Evolutionary conservation across 2,329 filamentous ascomycete species (phyloP).

Genomic region (Orbilia oligospora): DNA sequence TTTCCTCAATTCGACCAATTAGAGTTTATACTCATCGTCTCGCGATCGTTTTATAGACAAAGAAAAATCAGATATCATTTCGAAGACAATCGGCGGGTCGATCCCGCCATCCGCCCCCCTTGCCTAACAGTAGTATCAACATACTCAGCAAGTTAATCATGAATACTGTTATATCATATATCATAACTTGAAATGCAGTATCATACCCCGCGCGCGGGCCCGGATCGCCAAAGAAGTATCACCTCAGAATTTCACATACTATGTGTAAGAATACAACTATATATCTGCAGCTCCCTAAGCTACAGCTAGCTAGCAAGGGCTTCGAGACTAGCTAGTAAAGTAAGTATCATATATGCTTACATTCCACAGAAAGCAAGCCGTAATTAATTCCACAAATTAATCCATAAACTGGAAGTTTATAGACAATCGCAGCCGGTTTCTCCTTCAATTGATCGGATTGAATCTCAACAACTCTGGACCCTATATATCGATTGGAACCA

Average conservation of each 20-base stretch:
- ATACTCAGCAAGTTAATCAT: no score
- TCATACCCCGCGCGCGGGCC: no score
- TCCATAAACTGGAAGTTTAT: no score
- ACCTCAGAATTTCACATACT: neutral
- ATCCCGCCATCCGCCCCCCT: neutral
- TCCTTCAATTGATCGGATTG: neutral
- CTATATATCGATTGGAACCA: neutral
- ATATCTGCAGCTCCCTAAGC: no score
- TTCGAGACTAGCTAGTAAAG: no score
- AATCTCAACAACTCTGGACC: neutral
- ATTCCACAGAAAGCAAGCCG: neutral
- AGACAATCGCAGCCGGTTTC: no score
- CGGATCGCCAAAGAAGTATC: neutral
- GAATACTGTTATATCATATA: no score
- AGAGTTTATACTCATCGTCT: neutral
- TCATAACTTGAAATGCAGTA: no score
- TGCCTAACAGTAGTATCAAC: neutral
- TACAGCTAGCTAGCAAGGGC: no score
- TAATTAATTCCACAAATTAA: no score
- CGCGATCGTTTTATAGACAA: neutral
- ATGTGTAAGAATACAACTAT: neutral
- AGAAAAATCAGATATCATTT: neutral
- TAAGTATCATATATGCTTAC: neutral
- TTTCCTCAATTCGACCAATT: neutral
- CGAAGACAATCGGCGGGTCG: neutral